Base-by-base conservation (phyloP, 352 stramenopile species). In the Saprolegnia diclina region DNA sequence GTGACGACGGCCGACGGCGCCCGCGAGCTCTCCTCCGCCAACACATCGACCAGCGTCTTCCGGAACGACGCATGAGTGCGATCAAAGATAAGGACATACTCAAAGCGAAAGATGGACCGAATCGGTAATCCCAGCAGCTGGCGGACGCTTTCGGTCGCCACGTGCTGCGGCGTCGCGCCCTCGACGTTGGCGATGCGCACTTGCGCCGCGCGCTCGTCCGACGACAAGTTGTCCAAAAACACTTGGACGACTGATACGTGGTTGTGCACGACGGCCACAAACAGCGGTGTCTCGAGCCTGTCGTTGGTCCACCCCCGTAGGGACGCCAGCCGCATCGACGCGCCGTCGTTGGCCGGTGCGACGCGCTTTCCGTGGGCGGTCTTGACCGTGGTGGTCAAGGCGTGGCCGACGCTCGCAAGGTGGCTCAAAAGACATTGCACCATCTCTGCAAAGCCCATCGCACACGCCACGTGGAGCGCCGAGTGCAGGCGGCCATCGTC, bases 41-140 rank as follows among this genome's bases (percentile, higher is more conserved):
- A 72, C 9, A 84, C 83, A 57, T 92, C 85, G 42, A 89, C 77
- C 0, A 92, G 32, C 3, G 80, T 85, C 73, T 90, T 83, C 55
- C 90, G 90, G 71, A 92, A 92, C 19, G 80, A 67, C 21, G 75
- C 82, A n/a, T 56, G 69, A 37, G 79, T 45, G 10, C 81, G 77
- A 42, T 88, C 77, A 56, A 92, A 91, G n/a, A 92, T 74, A 65
- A 92, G 56, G 5, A 89, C 79, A 38, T 90, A 91, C 72, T 92
- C 84, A 14, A 24, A 16, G 14, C 14, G 24, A 13, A 56, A 72
- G 18, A 72, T 56, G 14, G 67, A 50, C 32, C 18, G 21, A 5
- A 9, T 65, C 6, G 0, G 53, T 0, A 73, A 22, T 24, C 67
- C 71, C 9, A 93, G 76, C 29, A 72, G 29, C 5, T 38, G 56